Base-by-base conservation (phyloP, 2,329 filamentous ascomycete genomes). In the Ophiognomonia clavigignenti-juglandacearum region DNA sequence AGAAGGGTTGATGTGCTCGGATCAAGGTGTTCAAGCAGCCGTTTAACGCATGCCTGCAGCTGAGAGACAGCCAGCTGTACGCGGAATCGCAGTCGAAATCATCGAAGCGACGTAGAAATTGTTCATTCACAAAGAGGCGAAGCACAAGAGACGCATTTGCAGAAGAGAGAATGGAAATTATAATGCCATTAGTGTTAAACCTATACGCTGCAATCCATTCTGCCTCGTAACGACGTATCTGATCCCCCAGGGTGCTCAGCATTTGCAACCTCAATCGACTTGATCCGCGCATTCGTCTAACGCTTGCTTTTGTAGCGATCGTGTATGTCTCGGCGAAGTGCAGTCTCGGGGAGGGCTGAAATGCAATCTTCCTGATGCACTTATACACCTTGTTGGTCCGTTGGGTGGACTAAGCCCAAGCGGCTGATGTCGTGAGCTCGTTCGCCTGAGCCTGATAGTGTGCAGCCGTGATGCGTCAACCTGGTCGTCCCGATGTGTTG, bases 191-290 rank as follows among this genome's bases (percentile, higher is more conserved):
- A 35, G n/a, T 44, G 41, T 48, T 48, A 51, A 51, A 35, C 32
- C 48, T 48, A 41, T 51, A 51, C 41, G 48, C 45, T 48, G 45
- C 37, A 51, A 51, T 48, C 34, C 48, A 51, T 40, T 48, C 45
- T 51, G 45, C 44, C 29, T 51, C 31, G 24, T 41, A 39, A n/a
- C n/a, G n/a, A n/a, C n/a, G n/a, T n/a, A n/a, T n/a, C n/a, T n/a
- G n/a, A n/a, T n/a, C n/a, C n/a, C n/a, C n/a, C n/a, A n/a, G n/a
- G n/a, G n/a, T n/a, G n/a, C n/a, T n/a, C n/a, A n/a, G n/a, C n/a
- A n/a, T n/a, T n/a, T n/a, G n/a, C n/a, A n/a, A n/a, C n/a, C n/a
- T n/a, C n/a, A n/a, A n/a, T n/a, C n/a, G n/a, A n/a, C n/a, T n/a
- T n/a, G n/a, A n/a, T n/a, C n/a, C n/a, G n/a, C n/a, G n/a, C n/a